A percentile compares a stretch with the other conserved stretches of the same genome.
These are phyloP conservation scores for Saccharomycopsis guyanensis DNA, from an alignment of 805 yeast species.

Conservation along the genomic window DNA sequence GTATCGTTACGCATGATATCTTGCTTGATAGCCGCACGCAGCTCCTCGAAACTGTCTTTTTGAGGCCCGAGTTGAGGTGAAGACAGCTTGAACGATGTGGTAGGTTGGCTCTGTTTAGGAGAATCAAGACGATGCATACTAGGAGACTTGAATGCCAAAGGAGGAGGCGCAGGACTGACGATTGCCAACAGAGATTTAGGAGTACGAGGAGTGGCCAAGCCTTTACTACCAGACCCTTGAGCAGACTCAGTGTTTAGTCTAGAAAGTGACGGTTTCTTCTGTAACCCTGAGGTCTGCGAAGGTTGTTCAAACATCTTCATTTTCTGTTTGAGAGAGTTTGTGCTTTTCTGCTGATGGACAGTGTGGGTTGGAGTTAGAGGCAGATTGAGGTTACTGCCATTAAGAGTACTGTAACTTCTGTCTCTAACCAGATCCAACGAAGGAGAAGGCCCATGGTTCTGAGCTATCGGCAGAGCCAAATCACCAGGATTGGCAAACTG, in stretches of 20 bases:
- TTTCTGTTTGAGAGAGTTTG: conserved; percentile 1
- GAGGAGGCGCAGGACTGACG: conserved; percentile 1
- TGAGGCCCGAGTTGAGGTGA: neutral
- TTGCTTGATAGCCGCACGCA: neutral
- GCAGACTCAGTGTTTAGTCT: conserved; percentile 3
- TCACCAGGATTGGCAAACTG: neutral
- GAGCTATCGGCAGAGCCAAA: neutral
- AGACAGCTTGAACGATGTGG: conserved; percentile 3
- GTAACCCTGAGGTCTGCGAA: conserved; percentile 3
- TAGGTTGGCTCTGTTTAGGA: neutral
- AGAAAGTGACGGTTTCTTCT: conserved; percentile 9
- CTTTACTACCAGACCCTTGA: neutral
- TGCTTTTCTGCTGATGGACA: neutral
- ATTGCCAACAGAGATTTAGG: neutral
- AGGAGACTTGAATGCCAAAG: conserved; percentile 14
- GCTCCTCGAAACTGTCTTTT: neutral
- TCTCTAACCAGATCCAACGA: conserved; percentile 9
- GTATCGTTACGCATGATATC: neutral
- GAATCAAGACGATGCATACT: conserved; percentile 6
- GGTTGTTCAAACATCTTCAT: conserved; percentile 4
- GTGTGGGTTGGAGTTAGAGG: neutral
- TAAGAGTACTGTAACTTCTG: conserved; percentile 10
- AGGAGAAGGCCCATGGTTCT: no score
- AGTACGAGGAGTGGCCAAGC: conserved; percentile 4
- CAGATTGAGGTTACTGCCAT: conserved; percentile 1